Evolutionary conservation across 2,329 filamentous ascomycete genomes (phyloP).

Genomic region (Lachnellula cervina): DNA sequence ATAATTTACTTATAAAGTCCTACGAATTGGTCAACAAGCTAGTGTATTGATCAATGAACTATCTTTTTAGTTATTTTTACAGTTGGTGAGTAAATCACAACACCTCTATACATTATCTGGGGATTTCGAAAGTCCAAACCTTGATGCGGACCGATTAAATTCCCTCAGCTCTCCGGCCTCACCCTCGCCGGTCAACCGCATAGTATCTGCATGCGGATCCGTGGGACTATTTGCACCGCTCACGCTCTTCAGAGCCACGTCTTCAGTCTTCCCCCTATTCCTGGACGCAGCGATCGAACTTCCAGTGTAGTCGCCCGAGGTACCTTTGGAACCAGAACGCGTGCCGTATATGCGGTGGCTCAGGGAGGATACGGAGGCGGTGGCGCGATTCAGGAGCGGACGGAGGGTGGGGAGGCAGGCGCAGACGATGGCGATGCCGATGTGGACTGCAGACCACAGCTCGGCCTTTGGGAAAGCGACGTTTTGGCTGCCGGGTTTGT

Average conservation of each 20-base stretch:
- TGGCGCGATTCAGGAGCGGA: constrained; percentile 2
- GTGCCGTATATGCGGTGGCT: not conserved
- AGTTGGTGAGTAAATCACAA: too few relatives aligned
- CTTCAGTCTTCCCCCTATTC: not conserved
- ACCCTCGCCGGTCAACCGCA: not conserved
- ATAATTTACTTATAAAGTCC: too few relatives aligned
- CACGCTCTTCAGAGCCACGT: not conserved
- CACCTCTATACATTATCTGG: too few relatives aligned
- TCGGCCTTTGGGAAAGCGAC: constrained; percentile 10
- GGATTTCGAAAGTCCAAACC: too few relatives aligned
- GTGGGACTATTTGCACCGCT: not conserved
- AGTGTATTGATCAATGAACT: too few relatives aligned
- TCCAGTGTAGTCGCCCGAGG: not conserved
- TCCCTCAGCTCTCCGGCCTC: not conserved
- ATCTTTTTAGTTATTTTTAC: too few relatives aligned
- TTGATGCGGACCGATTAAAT: not conserved
- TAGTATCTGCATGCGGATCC: not conserved
- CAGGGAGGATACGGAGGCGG: not conserved
- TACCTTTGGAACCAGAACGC: not conserved
- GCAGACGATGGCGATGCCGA: constrained; percentile 13
- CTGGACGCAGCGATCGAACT: not conserved
- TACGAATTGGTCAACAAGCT: too few relatives aligned
- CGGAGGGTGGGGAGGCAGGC: constrained; percentile 12
- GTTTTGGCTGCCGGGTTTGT: constrained; percentile 9
- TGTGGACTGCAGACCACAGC: constrained; percentile 11